Evolutionary conservation across 495 filamentous ascomycete genomes (phyloP), one percentile per base, ranked within the genome.

Genomic region (Penicillium soppii): DNA sequence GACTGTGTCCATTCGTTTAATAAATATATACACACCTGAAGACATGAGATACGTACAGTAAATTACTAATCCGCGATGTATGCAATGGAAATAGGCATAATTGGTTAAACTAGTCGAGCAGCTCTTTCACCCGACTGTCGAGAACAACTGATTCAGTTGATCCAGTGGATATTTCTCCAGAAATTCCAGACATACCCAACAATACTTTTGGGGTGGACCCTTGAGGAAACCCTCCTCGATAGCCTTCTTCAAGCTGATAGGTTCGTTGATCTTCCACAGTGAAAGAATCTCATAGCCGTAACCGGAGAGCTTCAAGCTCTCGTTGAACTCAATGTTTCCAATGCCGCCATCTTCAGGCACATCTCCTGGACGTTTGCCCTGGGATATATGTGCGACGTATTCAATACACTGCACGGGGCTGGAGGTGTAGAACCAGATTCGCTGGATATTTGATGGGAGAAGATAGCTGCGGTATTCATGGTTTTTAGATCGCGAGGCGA

Each of bases 261-360:
- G 61, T 39, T 58, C 25, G 10, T 57, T 49, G 50, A 71, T 45
- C 54, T 58, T 50, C 50, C 61, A 65, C 6, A 73, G 43, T 45
- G 61, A 53, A 22, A 71, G 49, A 23, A 73, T 62, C 38, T 67
- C 64, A 52, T 73, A 71, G 16, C 57, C 68, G 43, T 61, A 73
- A 39, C 66, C 65, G 35, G 62, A 68, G 20, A 53, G 17, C 44
- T 70, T 73, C 29, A 38, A 48, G 3, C 65, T 67, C 25, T 67
- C 63, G 33, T 73, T 74, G 58, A 69, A 74, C 20, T 74, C 71
- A 5, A 57, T 61, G 50, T 74, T 73, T 43, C 70, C 66, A 23
- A 73, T 60, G 6, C 68, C 65, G 22, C 56, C 57, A 23, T 65
- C 59, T 17, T 69, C 67, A 4, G 68, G 65, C 2, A 70, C 68